phyloP scores from a whole-genome alignment of 2,329 filamentous ascomycete species.

The Ophiocordyceps camponoti-saundersi region DNA sequence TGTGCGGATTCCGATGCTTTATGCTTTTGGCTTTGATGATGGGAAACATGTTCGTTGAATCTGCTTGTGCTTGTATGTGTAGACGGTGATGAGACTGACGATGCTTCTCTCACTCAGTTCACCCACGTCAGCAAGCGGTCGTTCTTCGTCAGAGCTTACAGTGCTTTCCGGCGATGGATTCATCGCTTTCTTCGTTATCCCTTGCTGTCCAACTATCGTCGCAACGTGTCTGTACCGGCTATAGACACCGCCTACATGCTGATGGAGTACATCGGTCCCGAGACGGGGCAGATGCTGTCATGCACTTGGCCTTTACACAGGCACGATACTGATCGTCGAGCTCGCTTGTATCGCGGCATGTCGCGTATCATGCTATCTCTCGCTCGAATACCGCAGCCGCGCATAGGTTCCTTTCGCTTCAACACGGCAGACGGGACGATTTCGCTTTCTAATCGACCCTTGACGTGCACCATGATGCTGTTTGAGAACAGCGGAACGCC shows the following conservation, averaged over 20 bases:
- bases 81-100: not conserved
- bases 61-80: not conserved
- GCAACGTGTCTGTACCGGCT: constrained; percentile 1
- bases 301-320: constrained; percentile 5
- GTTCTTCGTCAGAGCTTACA: constrained; percentile 1
- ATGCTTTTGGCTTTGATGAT: constrained; percentile 6
- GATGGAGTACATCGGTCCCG: constrained; percentile 7
- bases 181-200: constrained; percentile 3
- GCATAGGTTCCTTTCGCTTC: constrained; percentile 8
- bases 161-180: constrained; percentile 1
- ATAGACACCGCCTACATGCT: constrained; percentile 7
- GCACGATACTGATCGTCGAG: constrained; percentile 2
- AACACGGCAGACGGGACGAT: constrained; percentile 10
- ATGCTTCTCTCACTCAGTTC: constrained; percentile 2
- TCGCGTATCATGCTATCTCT: constrained; percentile 7
- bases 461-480: constrained; percentile 6
- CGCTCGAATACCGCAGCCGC: constrained; percentile 5
- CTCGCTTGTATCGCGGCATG: constrained; percentile 6
- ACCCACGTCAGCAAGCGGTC: constrained; percentile 3
- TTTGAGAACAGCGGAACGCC: constrained; percentile 15
- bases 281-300: constrained; percentile 8
- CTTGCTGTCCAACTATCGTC: constrained; percentile 6
- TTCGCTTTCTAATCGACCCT: constrained; percentile 10
- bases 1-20: constrained; percentile 10
- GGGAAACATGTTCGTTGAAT: constrained; percentile 4